phyloP scores from a whole-genome alignment of 768 basidiomycete genomes.

The Termitomyces sp. region DNA sequence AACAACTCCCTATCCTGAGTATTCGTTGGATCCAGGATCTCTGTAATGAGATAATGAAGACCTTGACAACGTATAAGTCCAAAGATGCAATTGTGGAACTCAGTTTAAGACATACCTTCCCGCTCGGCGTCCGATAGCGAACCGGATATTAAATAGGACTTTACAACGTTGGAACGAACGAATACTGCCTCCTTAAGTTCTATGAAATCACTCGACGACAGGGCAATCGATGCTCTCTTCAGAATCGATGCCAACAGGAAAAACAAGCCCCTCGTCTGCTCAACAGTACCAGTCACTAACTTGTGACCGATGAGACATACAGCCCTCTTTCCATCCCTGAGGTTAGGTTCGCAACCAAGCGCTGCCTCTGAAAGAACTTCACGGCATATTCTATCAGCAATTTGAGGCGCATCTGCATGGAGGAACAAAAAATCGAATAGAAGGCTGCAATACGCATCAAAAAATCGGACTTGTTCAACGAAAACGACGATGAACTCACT shows the following conservation, averaged over 20 bases:
- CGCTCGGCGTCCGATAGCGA: slow-evolving; percentile 21
- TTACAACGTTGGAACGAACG: slow-evolving; percentile 27
- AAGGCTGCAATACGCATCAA: slow-evolving; percentile 3
- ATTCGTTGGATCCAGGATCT: slow-evolving; percentile 32
- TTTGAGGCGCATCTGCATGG: slow-evolving; percentile 21
- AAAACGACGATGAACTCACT: slow-evolving; percentile 6
- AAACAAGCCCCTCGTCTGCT: slow-evolving; percentile 29
- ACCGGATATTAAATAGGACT: slow-evolving; percentile 27
- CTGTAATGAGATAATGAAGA: slow-evolving; percentile 35
- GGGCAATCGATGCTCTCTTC: slow-evolving; percentile 16
- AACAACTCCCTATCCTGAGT: slow-evolving; percentile 36
- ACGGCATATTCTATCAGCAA: slow-evolving; percentile 25
- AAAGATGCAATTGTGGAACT: not conserved
- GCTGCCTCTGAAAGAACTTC: slow-evolving; percentile 32
- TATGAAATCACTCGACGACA: slow-evolving; percentile 28
- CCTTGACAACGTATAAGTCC: slow-evolving; percentile 27
- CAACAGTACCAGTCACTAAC: slow-evolving; percentile 17
- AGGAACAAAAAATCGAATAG: slow-evolving; percentile 46
- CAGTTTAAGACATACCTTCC: slow-evolving; percentile 28
- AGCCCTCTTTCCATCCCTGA: slow-evolving; percentile 31
- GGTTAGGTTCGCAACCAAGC: slow-evolving; percentile 19
- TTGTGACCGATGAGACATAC: slow-evolving; percentile 36
- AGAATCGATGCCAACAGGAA: slow-evolving; percentile 37
- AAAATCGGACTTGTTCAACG: not conserved
- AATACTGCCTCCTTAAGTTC: slow-evolving; percentile 40